Base-by-base conservation (phyloP, 2,329 filamentous ascomycete species). In the Arthroderma sp. region DNA sequence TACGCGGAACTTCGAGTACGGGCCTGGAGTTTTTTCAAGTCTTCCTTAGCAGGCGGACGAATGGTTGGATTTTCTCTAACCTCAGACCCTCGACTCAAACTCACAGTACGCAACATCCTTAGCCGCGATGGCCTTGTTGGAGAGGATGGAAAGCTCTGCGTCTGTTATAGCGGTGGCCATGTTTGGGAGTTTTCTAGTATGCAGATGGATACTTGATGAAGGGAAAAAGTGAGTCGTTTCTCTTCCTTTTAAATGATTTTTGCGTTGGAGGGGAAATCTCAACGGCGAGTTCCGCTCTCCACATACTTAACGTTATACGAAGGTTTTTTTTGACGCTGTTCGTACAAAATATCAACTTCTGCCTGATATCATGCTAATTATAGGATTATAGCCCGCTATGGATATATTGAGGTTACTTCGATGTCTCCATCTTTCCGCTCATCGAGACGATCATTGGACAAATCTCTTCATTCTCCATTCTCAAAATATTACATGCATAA, bases 1-100 rank as follows among this genome's bases (percentile, higher is more conserved):
- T 50, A 98, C 91, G 51, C 81, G 84, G 72, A 96, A 98, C 48
- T 81, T 75, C 56, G 85, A 93, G 72, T 95, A 94, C 3, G 85
- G 87, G 60, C 78, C 78, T 80, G 34, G 28, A 40, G 28, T 15
- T 29, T 22, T 22, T 22, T 22, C 15, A 22, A 22, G 15, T 22
- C 15, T 22, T 22, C 15, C 15, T 22, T 22, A 22, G 15, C 15
- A 22, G 15, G 15, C 15, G 15, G 15, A 22, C 15, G 15, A 22
- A 22, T 22, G 15, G 15, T 22, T 22, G 15, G 15, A 22, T 22
- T 22, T 22, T 11, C 10, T 3, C 28, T 45, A 11, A 29, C 15
- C 36, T 9, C 15, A 22, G 3, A 22, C 15, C 15, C 15, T 22
- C 15, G 15, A 22, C 15, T 22, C 9, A 29, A 53, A 69, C 67